Percentiles rank a stretch among this genome's conserved stretches.
Evolutionary conservation across 2,329 filamentous ascomycete species (phyloP).

Genomic region (Aureobasidium mangrovei): DNA sequence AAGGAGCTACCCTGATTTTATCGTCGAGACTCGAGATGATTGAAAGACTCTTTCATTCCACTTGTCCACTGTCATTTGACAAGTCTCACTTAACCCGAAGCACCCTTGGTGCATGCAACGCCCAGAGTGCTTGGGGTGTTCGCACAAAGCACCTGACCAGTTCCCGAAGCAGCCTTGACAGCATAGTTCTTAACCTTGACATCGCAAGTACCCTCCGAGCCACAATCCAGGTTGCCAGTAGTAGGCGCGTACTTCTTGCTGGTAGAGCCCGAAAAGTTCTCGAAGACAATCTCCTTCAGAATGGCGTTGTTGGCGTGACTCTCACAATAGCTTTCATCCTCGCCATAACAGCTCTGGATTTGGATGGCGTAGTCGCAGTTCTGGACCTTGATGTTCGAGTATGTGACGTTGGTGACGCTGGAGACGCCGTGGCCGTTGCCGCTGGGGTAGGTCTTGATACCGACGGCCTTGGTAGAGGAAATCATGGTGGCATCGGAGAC

Average conservation of each 20-base stretch:
- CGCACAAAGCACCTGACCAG: neutral
- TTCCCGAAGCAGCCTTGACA: neutral
- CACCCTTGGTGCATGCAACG: constrained; percentile 17
- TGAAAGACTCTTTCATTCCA: no score
- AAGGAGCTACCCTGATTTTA: no score
- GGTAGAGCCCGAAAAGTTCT: constrained; percentile 33
- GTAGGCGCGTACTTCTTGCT: constrained; percentile 16
- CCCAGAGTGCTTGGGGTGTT: neutral
- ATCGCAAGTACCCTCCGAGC: neutral
- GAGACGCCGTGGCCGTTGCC: constrained; percentile 31
- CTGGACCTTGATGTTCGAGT: constrained; percentile 29
- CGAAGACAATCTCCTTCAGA: constrained; percentile 30
- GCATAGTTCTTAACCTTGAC: neutral
- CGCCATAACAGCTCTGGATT: constrained; percentile 39
- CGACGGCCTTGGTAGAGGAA: constrained; percentile 36
- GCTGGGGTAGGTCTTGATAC: constrained; percentile 39
- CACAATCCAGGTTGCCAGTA: neutral
- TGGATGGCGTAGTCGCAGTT: constrained; percentile 38
- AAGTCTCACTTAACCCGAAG: neutral
- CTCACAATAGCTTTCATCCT: constrained; percentile 30
- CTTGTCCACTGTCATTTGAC: no score
- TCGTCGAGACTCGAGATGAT: no score
- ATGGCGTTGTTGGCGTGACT: constrained; percentile 28
- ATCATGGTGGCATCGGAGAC: constrained; percentile 35
- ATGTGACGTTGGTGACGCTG: constrained; percentile 37